phyloP scores from a whole-genome alignment of 2,329 filamentous ascomycete species.

The Fusarium albidum region DNA sequence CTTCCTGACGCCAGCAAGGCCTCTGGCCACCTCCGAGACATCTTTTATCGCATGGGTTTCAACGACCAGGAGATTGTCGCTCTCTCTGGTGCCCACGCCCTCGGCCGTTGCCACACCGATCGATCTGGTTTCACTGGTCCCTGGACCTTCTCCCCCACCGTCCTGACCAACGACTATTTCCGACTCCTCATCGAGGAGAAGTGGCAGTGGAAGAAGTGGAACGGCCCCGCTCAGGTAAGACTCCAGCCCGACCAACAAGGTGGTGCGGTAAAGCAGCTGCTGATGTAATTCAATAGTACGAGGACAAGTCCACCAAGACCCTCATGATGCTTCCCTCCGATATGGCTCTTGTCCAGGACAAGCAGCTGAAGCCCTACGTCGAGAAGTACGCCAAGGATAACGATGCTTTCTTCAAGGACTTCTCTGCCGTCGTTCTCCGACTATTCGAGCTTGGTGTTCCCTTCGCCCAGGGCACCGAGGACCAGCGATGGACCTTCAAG shows the following conservation, averaged over 20 bases:
- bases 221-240: conserved; percentile 77
- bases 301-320: conserved; percentile 85
- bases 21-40: conserved; percentile 82
- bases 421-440: conserved; percentile 78
- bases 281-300: conserved; percentile 62
- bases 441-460: conserved; percentile 96
- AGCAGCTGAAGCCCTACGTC: conserved; percentile 80
- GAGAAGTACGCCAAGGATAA: conserved; percentile 93
- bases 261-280: background rate
- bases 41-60: conserved; percentile 98
- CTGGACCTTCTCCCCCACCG: conserved; percentile 91
- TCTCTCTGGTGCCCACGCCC: conserved; percentile 82
- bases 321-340: conserved; percentile 99
- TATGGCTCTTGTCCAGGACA: conserved; percentile 86
- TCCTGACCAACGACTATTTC: conserved; percentile 96
- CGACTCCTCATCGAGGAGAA: conserved; percentile 88
- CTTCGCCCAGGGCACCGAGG: conserved; percentile 72
- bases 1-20: conserved; percentile 81
- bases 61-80: conserved; percentile 97
- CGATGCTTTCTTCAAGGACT: conserved; percentile 93
- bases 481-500: conserved; percentile 71
- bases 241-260: background rate
- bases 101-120: conserved; percentile 89
- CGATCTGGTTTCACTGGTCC: conserved; percentile 89
- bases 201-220: conserved; percentile 92